phyloP scores from a whole-genome alignment of 1,284 basidiomycete species.

The Fomes fomentarius region DNA sequence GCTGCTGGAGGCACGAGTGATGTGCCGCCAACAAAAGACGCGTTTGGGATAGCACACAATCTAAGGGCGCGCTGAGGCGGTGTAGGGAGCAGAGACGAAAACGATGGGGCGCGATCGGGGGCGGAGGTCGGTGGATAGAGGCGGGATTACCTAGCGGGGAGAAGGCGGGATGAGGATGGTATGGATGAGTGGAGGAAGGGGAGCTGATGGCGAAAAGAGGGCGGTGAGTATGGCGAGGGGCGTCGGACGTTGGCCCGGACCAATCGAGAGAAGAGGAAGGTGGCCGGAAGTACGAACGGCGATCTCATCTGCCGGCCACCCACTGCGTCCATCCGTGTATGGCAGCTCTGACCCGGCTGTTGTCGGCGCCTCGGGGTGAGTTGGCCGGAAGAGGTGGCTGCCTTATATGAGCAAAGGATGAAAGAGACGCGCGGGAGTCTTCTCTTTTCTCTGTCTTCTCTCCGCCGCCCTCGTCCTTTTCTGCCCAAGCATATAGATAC shows the following conservation, averaged over 20 bases:
- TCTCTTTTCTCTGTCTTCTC: constrained; percentile 11
- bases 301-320: constrained; percentile 3
- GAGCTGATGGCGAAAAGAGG: not conserved
- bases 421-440: constrained; percentile 9
- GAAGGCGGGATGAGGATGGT: not conserved
- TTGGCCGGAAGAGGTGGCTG: not conserved
- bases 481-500: constrained; percentile 2
- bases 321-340: not conserved
- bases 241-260: constrained; percentile 5
- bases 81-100: not conserved
- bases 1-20: not conserved
- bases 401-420: constrained; percentile 8
- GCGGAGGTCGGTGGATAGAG: too few relatives aligned
- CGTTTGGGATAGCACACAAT: not conserved
- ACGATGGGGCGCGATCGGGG: too few relatives aligned
- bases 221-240: not conserved
- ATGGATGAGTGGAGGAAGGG: too few relatives aligned
- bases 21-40: not conserved
- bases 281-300: not conserved
- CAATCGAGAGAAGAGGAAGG: not conserved
- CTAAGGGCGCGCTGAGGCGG: not conserved
- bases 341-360: constrained; percentile 2
- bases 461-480: not conserved
- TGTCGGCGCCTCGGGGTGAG: constrained; percentile 3
- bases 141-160: not conserved